Conservation (phyloP, 495 filamentous ascomycete species). For the Staphylotrichum tortipilum region DNA sequence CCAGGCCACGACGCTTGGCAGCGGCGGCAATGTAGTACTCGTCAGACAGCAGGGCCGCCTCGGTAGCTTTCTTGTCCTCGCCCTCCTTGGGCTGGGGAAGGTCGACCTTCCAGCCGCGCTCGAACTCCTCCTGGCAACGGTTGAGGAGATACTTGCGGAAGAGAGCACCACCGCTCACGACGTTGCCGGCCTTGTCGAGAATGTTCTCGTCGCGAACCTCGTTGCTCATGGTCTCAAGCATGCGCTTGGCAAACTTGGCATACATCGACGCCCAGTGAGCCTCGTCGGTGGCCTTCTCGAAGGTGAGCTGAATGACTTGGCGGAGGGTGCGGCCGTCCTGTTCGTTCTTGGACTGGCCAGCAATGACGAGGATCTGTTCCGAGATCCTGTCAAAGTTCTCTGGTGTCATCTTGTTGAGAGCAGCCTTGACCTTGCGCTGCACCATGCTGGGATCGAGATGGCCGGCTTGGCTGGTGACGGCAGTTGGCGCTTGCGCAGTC, state of each 20-base stretch:
- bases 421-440: slow-evolving; percentile 97
- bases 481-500: slow-evolving; percentile 24
- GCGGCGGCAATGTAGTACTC: slow-evolving; percentile 95
- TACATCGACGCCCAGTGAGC: slow-evolving; percentile 99
- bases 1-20: slow-evolving; percentile 92
- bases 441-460: slow-evolving; percentile 85
- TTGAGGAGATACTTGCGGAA: slow-evolving; percentile 99
- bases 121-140: slow-evolving; percentile 97
- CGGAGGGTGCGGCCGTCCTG: slow-evolving; percentile 87
- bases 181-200: slow-evolving; percentile 70
- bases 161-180: slow-evolving; percentile 83
- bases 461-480: slow-evolving; percentile 40
- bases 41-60: slow-evolving; percentile 79
- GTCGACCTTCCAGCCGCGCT: slow-evolving; percentile 93
- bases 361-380: slow-evolving; percentile 85
- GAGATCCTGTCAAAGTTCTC: slow-evolving; percentile 97
- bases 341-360: slow-evolving; percentile 91
- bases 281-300: slow-evolving; percentile 98
- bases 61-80: slow-evolving; percentile 54
- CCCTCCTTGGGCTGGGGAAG: slow-evolving; percentile 76
- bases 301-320: slow-evolving; percentile 96
- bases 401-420: slow-evolving; percentile 98
- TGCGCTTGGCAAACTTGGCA: slow-evolving; percentile 95
- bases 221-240: slow-evolving; percentile 90
- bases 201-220: slow-evolving; percentile 95